A percentile compares a stretch with the other conserved stretches of the same genome.
These are phyloP conservation scores for Cadophora luteo-olivacea DNA, from an alignment of 2,329 filamentous ascomycete species.

Conservation along the genomic window DNA sequence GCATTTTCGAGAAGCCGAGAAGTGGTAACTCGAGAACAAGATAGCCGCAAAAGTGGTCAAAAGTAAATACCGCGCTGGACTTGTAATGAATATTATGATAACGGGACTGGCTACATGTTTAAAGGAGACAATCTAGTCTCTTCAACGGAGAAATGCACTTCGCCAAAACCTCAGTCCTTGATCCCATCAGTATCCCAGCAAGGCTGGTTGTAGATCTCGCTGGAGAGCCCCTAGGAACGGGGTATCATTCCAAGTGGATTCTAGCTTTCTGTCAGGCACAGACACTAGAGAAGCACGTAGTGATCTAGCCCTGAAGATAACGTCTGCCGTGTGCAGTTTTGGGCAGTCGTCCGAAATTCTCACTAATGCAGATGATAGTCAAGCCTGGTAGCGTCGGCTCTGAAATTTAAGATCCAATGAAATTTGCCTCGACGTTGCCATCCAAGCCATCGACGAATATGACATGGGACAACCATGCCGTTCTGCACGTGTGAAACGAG, in stretches of 20 bases:
- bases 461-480: conserved; percentile 1
- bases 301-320: neutral
- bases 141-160: conserved; percentile 15
- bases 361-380: conserved; percentile 10
- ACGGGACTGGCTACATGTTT: conserved; percentile 3
- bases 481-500: conserved; percentile 17
- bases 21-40: neutral
- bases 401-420: conserved; percentile 4
- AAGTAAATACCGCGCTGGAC: neutral
- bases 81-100: neutral
- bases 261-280: conserved; percentile 11
- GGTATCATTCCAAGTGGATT: conserved; percentile 7
- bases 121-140: neutral
- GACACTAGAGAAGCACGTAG: neutral
- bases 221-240: neutral
- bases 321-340: conserved; percentile 5
- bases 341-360: conserved; percentile 5
- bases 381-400: neutral
- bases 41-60: neutral
- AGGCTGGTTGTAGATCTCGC: conserved; percentile 13
- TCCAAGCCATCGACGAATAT: neutral
- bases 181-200: conserved; percentile 1
- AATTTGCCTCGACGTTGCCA: neutral
- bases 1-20: conserved; percentile 4
- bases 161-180: neutral